Evolutionary conservation across 176 grass and related monocot species (phyloP).

Genomic region (Musa schizocarpa): DNA sequence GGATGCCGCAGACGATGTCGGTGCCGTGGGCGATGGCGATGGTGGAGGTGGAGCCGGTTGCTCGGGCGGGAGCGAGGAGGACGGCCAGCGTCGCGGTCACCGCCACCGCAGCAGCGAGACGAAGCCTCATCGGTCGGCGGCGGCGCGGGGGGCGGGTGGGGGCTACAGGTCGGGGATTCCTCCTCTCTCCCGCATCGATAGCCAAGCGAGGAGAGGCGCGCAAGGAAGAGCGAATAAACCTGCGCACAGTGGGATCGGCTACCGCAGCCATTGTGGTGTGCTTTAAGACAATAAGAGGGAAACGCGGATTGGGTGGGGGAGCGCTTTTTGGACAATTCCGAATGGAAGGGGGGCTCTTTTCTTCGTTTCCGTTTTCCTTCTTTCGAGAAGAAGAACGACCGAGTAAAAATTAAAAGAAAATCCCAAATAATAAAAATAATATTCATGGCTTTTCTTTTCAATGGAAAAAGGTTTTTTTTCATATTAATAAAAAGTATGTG

Average conservation of each 20-base stretch:
- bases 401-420: too few relatives aligned
- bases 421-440: too few relatives aligned
- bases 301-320: background rate
- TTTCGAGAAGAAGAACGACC: background rate
- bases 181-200: background rate
- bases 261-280: background rate
- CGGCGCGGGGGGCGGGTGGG: background rate
- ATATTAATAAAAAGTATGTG: too few relatives aligned
- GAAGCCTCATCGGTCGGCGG: background rate
- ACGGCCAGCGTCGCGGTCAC: background rate
- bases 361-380: background rate
- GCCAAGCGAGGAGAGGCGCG: background rate
- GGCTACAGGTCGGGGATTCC: background rate
- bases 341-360: background rate
- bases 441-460: too few relatives aligned
- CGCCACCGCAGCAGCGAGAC: background rate
- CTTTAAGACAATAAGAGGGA: background rate
- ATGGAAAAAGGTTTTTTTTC: too few relatives aligned
- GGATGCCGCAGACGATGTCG: conserved; percentile 44
- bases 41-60: conserved; percentile 35
- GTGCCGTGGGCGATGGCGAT: conserved; percentile 40
- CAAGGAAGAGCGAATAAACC: background rate
- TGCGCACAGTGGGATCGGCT: background rate
- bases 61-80: conserved; percentile 5
- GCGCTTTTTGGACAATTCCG: background rate